Percentiles rank a stretch among this genome's conserved stretches.
Conservation (phyloP, 371 early-diverging fungal genomes). For the Thermomucor indicae-seudaticae region DNA sequence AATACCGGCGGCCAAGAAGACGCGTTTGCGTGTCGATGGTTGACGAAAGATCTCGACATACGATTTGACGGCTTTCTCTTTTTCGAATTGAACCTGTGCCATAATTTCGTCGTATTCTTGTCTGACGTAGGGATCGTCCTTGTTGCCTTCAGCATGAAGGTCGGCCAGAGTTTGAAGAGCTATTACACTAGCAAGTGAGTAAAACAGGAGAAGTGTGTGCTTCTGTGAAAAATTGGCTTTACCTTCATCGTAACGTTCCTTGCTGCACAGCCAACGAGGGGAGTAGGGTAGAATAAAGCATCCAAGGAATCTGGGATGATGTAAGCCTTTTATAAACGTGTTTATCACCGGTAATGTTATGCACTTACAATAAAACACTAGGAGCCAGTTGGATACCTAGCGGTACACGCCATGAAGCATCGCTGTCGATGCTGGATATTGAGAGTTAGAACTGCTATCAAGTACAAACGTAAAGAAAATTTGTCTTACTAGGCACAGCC, state of each 20-base stretch:
- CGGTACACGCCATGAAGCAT: conserved; percentile 37
- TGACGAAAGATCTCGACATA: conserved; percentile 59
- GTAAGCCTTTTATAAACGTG: conserved; percentile 43
- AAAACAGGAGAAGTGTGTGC: neutral
- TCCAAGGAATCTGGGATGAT: conserved; percentile 60
- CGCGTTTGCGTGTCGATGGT: conserved; percentile 41
- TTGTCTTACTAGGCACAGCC: conserved; percentile 35
- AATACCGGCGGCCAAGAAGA: conserved; percentile 56
- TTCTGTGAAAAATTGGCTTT: neutral
- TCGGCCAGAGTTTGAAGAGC: conserved; percentile 62
- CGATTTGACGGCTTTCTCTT: conserved; percentile 48
- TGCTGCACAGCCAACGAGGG: conserved; percentile 50
- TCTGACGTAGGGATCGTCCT: conserved; percentile 45
- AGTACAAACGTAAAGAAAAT: conserved; percentile 61
- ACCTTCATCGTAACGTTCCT: conserved; percentile 20
- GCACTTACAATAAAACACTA: conserved; percentile 28
- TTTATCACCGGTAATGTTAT: conserved; percentile 10
- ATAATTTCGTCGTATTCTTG: conserved; percentile 69
- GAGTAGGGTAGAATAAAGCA: conserved; percentile 38
- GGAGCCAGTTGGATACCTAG: conserved; percentile 24
- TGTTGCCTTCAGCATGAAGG: conserved; percentile 53
- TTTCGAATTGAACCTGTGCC: conserved; percentile 56
- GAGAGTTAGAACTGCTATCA: conserved; percentile 63
- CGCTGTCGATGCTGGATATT: conserved; percentile 24
- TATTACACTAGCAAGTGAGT: neutral